phyloP scores from a whole-genome alignment of 805 yeast species.

The Ogataea dorogensis region DNA sequence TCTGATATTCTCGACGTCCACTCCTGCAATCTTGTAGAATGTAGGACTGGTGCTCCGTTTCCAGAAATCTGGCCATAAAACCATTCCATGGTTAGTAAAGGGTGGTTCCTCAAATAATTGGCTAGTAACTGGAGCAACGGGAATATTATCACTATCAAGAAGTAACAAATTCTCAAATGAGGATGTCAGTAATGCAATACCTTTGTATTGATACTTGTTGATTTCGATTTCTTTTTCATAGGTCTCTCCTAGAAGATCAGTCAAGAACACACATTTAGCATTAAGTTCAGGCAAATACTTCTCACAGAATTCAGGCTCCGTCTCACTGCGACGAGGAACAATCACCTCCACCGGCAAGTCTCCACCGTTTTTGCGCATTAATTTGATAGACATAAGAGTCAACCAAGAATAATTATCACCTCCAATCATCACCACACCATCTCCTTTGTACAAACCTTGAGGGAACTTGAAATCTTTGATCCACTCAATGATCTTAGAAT shows the following conservation, averaged over 20 bases:
- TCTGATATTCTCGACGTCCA: constrained; percentile 35
- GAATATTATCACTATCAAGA: constrained; percentile 46
- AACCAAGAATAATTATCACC: constrained; percentile 57
- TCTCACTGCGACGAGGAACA: constrained; percentile 37
- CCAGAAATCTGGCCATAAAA: constrained; percentile 72
- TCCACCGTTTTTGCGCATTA: constrained; percentile 48
- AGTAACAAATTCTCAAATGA: constrained; percentile 47
- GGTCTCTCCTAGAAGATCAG: constrained; percentile 37
- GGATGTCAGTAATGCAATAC: constrained; percentile 42
- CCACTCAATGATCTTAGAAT: constrained; percentile 39
- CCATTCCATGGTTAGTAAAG: constrained; percentile 44
- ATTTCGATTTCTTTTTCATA: constrained; percentile 25
- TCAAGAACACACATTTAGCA: constrained; percentile 41
- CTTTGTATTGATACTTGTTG: constrained; percentile 36
- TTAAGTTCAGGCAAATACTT: constrained; percentile 37
- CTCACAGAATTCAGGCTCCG: constrained; percentile 41
- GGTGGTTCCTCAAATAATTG: constrained; percentile 45
- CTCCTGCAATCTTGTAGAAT: constrained; percentile 53
- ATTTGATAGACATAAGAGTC: constrained; percentile 44
- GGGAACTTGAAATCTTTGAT: constrained; percentile 37
- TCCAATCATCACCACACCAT: constrained; percentile 62
- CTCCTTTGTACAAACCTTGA: constrained; percentile 42
- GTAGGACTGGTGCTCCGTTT: constrained; percentile 60
- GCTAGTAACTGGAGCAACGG: constrained; percentile 53
- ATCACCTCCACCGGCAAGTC: constrained; percentile 45